Percentiles rank a stretch among this genome's conserved stretches.
phyloP scores from a whole-genome alignment of 805 yeast genomes.

The Lachancea sp. region DNA sequence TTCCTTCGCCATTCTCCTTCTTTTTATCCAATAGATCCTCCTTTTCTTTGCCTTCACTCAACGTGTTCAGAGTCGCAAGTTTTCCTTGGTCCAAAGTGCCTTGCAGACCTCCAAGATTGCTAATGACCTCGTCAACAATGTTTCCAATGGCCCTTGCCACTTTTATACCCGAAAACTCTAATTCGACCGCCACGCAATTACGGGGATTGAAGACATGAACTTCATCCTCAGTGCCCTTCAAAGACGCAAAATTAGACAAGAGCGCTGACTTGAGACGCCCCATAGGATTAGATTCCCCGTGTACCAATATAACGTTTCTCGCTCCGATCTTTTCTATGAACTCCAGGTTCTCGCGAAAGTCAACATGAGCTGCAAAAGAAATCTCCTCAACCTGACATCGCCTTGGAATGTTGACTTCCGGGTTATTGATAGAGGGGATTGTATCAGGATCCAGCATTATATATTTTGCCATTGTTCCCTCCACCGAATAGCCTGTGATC shows the following conservation, averaged over 20 bases:
- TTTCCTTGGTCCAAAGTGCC: not conserved
- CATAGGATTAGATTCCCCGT: constrained; percentile 98
- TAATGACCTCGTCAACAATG: constrained; percentile 41
- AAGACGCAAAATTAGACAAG: constrained; percentile 72
- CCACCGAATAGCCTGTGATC: constrained; percentile 95
- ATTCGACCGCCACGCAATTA: constrained; percentile 72
- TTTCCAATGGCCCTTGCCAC: constrained; percentile 70
- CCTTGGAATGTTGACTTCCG: constrained; percentile 81
- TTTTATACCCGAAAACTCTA: constrained; percentile 77
- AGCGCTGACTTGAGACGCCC: constrained; percentile 93
- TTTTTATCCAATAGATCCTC: not conserved
- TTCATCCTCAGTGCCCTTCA: constrained; percentile 82
- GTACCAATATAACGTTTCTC: constrained; percentile 79
- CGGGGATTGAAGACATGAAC: constrained; percentile 88
- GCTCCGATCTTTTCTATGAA: constrained; percentile 89
- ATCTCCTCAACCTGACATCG: constrained; percentile 84
- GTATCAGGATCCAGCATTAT: constrained; percentile 82
- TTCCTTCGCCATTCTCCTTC: constrained; percentile 39
- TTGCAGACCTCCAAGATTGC: constrained; percentile 3
- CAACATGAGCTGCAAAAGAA: constrained; percentile 99
- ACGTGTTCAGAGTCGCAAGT: no score
- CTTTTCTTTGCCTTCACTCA: not conserved
- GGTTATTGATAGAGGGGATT: constrained; percentile 77
- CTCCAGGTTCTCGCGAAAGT: constrained; percentile 84
- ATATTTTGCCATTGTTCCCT: constrained; percentile 95